These are phyloP conservation scores for Aspergillus ochraceoroseus DNA, from an alignment of 2,329 filamentous ascomycete species.

Conservation along the genomic window DNA sequence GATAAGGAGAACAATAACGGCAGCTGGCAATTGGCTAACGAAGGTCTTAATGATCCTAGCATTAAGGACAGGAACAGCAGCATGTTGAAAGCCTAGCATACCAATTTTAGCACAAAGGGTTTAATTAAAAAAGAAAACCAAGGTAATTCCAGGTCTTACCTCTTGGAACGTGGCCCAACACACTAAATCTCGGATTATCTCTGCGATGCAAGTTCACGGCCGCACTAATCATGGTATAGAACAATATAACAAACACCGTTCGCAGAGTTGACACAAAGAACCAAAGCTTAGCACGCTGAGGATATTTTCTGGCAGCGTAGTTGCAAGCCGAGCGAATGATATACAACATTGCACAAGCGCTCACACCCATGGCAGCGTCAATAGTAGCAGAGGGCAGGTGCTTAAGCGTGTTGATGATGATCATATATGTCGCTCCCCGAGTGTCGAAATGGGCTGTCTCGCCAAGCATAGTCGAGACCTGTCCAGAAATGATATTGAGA, in stretches of 20 bases:
- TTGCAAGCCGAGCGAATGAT: constrained; percentile 64
- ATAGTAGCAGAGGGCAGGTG: constrained; percentile 61
- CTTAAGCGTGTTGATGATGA: constrained; percentile 78
- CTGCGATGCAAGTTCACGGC: constrained; percentile 68
- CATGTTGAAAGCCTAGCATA: constrained; percentile 66
- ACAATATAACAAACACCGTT: constrained; percentile 82
- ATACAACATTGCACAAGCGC: constrained; percentile 73
- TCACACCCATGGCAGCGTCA: constrained; percentile 87
- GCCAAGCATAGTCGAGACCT: constrained; percentile 77
- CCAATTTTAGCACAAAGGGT: background rate
- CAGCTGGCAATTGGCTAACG: constrained; percentile 68
- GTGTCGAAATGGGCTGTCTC: constrained; percentile 63
- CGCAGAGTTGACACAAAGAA: constrained; percentile 91
- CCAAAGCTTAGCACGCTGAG: constrained; percentile 64
- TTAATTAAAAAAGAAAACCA: too few relatives aligned
- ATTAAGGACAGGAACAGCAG: constrained; percentile 66
- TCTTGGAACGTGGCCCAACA: constrained; percentile 72
- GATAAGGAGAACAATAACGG: constrained; percentile 89
- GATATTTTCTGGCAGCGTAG: constrained; percentile 62
- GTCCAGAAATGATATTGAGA: constrained; percentile 78
- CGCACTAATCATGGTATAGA: constrained; percentile 90
- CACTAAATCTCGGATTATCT: constrained; percentile 62
- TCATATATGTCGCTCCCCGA: constrained; percentile 70
- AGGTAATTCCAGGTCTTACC: too few relatives aligned
- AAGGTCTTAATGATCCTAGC: constrained; percentile 63